Conservation (phyloP, 2,329 filamentous ascomycete genomes). For the Fusarium aywerte region DNA sequence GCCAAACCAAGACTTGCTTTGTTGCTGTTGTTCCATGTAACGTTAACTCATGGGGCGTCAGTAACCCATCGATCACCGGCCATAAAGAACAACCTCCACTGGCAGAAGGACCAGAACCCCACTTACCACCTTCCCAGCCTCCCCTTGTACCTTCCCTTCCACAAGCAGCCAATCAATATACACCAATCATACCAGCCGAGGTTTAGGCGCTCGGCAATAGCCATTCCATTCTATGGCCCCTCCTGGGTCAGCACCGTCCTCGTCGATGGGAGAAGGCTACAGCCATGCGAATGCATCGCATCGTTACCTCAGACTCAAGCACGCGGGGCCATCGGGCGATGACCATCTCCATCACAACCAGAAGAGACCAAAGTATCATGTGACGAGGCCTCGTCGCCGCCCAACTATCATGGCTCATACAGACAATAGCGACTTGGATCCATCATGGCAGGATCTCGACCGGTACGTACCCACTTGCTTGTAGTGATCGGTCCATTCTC, state of each 20-base stretch:
- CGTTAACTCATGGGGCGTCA: conserved; percentile 42
- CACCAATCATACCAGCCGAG: conserved; percentile 28
- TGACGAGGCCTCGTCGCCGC: conserved; percentile 43
- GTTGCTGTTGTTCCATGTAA: conserved; percentile 42
- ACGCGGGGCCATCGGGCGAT: conserved; percentile 41
- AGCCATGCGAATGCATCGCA: conserved; percentile 42
- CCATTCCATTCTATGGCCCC: conserved; percentile 41
- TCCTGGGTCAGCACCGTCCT: conserved; percentile 41
- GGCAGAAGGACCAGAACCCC: conserved; percentile 14
- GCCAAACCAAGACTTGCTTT: neutral
- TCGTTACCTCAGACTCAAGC: conserved; percentile 48
- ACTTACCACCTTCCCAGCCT: conserved; percentile 9
- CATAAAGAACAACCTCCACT: conserved; percentile 31
- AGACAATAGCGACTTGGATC: conserved; percentile 58
- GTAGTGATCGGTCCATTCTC: neutral
- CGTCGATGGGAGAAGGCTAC: conserved; percentile 38
- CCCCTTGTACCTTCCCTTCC: neutral
- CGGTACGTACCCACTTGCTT: conserved; percentile 66
- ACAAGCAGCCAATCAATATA: conserved; percentile 35
- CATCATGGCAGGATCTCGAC: conserved; percentile 80
- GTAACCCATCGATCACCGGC: conserved; percentile 21
- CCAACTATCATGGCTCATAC: conserved; percentile 52
- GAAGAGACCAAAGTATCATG: conserved; percentile 42
- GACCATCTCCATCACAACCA: conserved; percentile 25
- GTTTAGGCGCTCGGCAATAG: conserved; percentile 41